Base-by-base conservation (phyloP, 2,329 filamentous ascomycete species). In the Mollisia scopiformis region DNA sequence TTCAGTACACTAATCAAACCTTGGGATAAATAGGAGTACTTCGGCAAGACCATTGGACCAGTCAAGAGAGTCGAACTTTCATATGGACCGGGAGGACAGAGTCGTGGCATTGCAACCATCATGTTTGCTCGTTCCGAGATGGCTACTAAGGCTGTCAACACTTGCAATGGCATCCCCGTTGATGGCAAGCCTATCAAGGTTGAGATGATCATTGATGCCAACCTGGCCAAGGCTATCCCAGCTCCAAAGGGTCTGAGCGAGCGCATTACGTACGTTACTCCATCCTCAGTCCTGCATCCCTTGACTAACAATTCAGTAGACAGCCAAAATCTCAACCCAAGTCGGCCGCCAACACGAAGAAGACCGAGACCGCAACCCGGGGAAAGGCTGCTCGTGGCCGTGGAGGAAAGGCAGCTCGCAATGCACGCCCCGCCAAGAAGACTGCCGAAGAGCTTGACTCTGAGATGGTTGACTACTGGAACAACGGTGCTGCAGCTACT, bases 391-490 rank as follows among this genome's bases (percentile, higher is more conserved):
- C 3, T 21, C 49, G 49, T 51, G 74, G 72, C 46, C 62, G 66
- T 54, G 65, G 68, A 37, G 62, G 63, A 49, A 61, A 59, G 23
- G 60, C 50, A 39, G 67, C 66, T 33, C 87, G 88, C 68, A 89
- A 80, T 72, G 80, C 83, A 66, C 86, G 89, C 71, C 83, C 89
- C 68, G 79, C 88, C 72, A 82, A 96, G 80, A 98, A 98, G 90
- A 96, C 93, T 0, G 88, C 90, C 1, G 94, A 97, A 75, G 93
- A 99, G 80, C 87, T 99, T 27, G 95, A 99, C 75, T 93, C 92
- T 4, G 95, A 99, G 77, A 99, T 99, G 95, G 88, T 87, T 21
- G 95, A 98, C 77, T 99, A 99, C 80, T 98, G 96, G 75, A 74
- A 78, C 66, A 78, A 77, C 55, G 80, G 80, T 67, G 78, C 79